Conservation (phyloP, 2,329 filamentous ascomycete genomes). For the Fusarium domesticum region DNA sequence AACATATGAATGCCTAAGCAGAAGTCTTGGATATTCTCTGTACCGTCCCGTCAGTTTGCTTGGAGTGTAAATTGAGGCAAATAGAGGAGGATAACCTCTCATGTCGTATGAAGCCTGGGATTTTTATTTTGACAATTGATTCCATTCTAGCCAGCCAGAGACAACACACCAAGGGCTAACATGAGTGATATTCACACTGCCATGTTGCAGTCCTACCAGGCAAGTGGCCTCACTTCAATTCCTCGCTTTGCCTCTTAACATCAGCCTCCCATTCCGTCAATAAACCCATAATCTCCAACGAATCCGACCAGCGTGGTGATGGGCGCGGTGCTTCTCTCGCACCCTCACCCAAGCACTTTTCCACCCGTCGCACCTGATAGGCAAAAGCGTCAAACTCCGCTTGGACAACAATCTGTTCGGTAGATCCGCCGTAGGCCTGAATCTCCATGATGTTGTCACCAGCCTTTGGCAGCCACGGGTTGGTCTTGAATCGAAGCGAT, state of each 20-base stretch:
- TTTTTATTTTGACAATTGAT: too few relatives aligned
- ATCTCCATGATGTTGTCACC: constrained; percentile 26
- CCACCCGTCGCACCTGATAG: constrained; percentile 24
- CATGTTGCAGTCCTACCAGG: too few relatives aligned
- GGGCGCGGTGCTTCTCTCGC: constrained; percentile 21
- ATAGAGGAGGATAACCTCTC: too few relatives aligned
- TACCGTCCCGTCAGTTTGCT: too few relatives aligned
- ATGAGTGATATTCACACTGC: too few relatives aligned
- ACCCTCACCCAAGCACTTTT: constrained; percentile 19
- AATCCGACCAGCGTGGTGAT: constrained; percentile 25
- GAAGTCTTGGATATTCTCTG: too few relatives aligned
- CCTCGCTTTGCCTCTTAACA: constrained; percentile 1
- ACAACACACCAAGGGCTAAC: too few relatives aligned
- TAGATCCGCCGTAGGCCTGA: constrained; percentile 20
- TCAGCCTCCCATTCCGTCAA: constrained; percentile 27
- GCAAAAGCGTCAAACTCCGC: constrained; percentile 25
- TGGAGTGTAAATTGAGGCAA: too few relatives aligned
- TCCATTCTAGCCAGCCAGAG: too few relatives aligned
- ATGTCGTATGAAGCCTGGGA: too few relatives aligned
- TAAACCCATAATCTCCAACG: constrained; percentile 28
- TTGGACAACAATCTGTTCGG: constrained; percentile 19
- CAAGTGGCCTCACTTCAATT: not conserved
- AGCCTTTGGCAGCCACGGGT: constrained; percentile 28
- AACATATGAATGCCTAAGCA: not conserved
- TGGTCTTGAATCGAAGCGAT: constrained; percentile 25